phyloP scores from a whole-genome alignment of 495 filamentous ascomycete genomes.

The Sabuloglossum arenarium region DNA sequence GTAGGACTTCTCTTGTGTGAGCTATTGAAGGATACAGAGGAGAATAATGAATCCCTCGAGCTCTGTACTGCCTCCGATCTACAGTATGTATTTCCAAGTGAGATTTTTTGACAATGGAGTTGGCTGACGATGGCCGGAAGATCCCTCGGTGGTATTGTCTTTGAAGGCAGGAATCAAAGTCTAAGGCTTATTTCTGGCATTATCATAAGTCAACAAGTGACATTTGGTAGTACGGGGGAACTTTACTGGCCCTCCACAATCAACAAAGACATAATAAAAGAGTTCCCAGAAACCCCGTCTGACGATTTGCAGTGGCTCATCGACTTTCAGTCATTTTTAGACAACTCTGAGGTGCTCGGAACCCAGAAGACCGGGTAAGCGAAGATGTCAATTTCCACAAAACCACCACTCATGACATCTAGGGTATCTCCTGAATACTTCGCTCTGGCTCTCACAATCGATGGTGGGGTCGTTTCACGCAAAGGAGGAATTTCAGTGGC shows the following conservation, averaged over 20 bases:
- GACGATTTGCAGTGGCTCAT: neutral
- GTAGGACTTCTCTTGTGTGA: neutral
- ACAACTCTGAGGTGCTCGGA: neutral
- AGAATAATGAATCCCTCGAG: neutral
- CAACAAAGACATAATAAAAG: neutral
- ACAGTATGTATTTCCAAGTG: neutral
- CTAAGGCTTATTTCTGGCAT: neutral
- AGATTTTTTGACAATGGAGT: neutral
- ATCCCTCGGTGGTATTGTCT: neutral
- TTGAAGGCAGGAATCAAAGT: neutral
- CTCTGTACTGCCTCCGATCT: neutral
- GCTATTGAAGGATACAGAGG: neutral
- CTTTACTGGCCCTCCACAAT: neutral
- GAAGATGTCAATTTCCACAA: neutral
- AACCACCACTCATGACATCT: neutral
- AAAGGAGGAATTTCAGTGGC: neutral
- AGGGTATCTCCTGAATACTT: neutral
- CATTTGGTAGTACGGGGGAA: neutral
- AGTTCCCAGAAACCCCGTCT: neutral
- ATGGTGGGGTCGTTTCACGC: neutral
- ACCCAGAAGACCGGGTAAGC: neutral
- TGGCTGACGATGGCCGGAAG: neutral
- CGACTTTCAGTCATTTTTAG: neutral
- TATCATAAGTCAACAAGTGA: neutral
- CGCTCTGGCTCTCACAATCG: neutral